Base-by-base conservation (phyloP, 345 rosid genomes). In the Acer yangbiense region DNA sequence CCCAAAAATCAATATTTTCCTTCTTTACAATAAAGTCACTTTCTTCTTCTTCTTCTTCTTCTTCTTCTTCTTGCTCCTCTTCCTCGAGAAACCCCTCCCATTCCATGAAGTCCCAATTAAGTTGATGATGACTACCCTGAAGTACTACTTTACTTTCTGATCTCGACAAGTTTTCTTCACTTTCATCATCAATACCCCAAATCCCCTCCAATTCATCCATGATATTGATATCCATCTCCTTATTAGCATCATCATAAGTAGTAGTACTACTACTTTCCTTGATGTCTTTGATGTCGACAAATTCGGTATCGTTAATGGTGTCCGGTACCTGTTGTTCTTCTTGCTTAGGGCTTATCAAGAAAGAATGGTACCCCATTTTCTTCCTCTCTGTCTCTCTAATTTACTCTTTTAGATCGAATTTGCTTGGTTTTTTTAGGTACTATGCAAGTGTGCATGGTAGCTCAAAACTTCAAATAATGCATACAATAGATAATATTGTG, bases 271-370 rank as follows among this genome's bases (percentile, higher is more conserved):
- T 54, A 1, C 58, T 16, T 20, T 64, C 76, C 60, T 71, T 72
- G 52, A 48, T 54, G 76, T 64, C 76, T 65, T 71, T 72, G 52
- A 48, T 54, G 76, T 60, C 63, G 55, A 44, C 50, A n/a, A 79
- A 66, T 70, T 61, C 76, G 32, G 39, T 9, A 43, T 54, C 39
- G n/a, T n/a, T 60, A 23, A 23, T 13, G 66, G n/a, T 9, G 50
- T 79, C 81, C 2, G 87, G 85, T 9, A 84, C 83, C 12, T 82
- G 68, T 29, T 78, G 75, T 44, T 85, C 89, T 81, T 88, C 89
- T 74, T 75, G 76, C 76, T 84, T 84, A 2, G 91, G 89, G 84
- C 71, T 82, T 79, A 55, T 84, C 64, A 88, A 73, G 60, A 77
- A 69, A 7, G 87, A 83, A 55, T 48, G 9, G 71, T 69, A 81